phyloP scores from a whole-genome alignment of 768 basidiomycete genomes.

The Boletus sp. region DNA sequence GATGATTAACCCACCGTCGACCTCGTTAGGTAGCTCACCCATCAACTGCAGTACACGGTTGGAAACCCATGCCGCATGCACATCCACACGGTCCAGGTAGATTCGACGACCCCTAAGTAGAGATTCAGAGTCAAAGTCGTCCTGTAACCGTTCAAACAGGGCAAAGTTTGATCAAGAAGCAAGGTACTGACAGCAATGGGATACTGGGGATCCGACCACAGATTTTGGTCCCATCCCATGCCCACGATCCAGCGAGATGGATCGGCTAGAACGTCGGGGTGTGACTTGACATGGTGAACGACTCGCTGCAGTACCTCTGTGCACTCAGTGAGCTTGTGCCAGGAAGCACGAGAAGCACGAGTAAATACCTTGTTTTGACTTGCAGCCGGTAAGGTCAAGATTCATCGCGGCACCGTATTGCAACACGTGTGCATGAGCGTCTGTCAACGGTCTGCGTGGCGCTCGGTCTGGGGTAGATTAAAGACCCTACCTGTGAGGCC shows the following conservation, averaged over 20 bases:
- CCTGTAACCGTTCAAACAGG: slow-evolving; percentile 37
- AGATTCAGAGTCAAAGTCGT: slow-evolving; percentile 68
- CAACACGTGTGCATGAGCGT: slow-evolving; percentile 78
- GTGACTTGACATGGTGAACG: slow-evolving; percentile 52
- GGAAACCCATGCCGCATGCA: slow-evolving; percentile 87
- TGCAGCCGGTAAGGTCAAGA: slow-evolving; percentile 57
- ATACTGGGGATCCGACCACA: slow-evolving; percentile 60
- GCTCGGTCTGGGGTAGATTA: not conserved
- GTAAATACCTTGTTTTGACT: slow-evolving; percentile 53
- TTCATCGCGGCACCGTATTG: slow-evolving; percentile 67
- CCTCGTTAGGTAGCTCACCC: slow-evolving; percentile 52
- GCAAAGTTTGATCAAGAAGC: slow-evolving; percentile 5
- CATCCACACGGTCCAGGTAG: slow-evolving; percentile 72
- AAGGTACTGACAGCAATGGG: slow-evolving; percentile 61
- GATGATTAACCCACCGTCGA: slow-evolving; percentile 75
- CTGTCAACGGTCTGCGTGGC: slow-evolving; percentile 33
- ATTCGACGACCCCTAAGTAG: slow-evolving; percentile 69
- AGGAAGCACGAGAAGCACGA: no score
- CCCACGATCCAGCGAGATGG: slow-evolving; percentile 72
- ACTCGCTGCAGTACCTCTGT: slow-evolving; percentile 65
- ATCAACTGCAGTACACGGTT: slow-evolving; percentile 64
- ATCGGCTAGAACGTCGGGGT: slow-evolving; percentile 54
- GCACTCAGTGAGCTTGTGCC: not conserved
- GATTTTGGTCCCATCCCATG: slow-evolving; percentile 93
- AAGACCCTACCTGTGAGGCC: slow-evolving; percentile 59